Evolutionary conservation across 176 grass and related monocot species (phyloP), one percentile per base, ranked within the genome.

Genomic region (Aegilops bicornis): DNA sequence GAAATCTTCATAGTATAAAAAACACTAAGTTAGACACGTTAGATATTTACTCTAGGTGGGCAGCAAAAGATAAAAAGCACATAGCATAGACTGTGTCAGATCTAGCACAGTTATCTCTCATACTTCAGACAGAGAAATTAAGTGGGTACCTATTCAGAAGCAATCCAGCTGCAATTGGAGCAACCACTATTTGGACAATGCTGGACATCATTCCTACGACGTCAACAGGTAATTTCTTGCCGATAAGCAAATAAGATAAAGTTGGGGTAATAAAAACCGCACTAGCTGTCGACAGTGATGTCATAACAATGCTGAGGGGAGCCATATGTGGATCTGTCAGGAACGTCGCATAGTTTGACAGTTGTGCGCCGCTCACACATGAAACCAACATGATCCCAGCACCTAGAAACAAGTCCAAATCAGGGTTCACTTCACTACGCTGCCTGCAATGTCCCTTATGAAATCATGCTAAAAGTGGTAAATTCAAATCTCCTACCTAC

Each of bases 291-390:
- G 94, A 98, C 78, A 96, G 88, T 74, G 97, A 96, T 89, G 97
- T 98, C 97, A 98, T 98, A 74, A 98, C 92, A 86, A 98, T 98
- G 91, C 97, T 98, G 65, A 98, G 90, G 43, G 97, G 97, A 10
- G 97, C 94, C 90, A 98, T 91, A 65, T 88, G 87, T 63, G 97
- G 94, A 82, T 98, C 94, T 7, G 97, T 98, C 79, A 98, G 37
- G 78, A 94, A 96, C 12, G 97, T 96, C 42, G 97, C 97, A 85
- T 98, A 98, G 70, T 94, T 98, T 31, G 97, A 98, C 70, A 98
- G 82, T 79, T 98, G 97, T 67, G 94, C 94, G 65, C 94, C 97
- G 36, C 94, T 98, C 32, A 98, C 97, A 84, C 97, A 98, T 82
- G 97, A 98, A 63, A 98, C 97, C 78, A 98, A 82, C 94, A 96